Evolutionary conservation across 2,329 filamentous ascomycete genomes (phyloP), one percentile per base, ranked within the genome.

Genomic region (Gnomoniopsis sp.): DNA sequence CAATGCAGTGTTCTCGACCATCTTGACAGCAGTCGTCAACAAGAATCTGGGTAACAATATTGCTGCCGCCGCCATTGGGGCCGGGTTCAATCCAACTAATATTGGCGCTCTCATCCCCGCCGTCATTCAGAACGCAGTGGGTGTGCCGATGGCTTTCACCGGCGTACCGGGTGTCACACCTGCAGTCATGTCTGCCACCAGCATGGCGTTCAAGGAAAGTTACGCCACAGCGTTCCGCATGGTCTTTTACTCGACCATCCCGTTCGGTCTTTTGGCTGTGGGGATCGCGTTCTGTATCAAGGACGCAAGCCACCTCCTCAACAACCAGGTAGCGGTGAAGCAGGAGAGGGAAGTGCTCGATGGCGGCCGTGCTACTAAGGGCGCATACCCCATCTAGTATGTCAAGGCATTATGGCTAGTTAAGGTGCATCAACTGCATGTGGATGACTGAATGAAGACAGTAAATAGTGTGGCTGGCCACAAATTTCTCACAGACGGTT

Each of bases 1-100:
- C 21, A 72, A 69, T 41, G 70, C 72, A 23, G 66, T 74, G 53
- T 73, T 72, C 65, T 65, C 65, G 17, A 69, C 69, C 8, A 69
- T 73, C 54, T 57, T 69, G 49, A 71, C 63, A 36, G 65, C 64
- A n/a, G 64, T 67, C 17, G 62, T 68, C 34, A 67, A 68, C 59
- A 63, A 62, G 23, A 58, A 69, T 43, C 65, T 73, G 1, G 67
- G 61, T 2, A 54, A 61, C 4, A 65, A 67, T 7, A 66, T 75
- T 38, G 63, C 65, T 7, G 50, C 46, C 6, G 68, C 69, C 0
- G 72, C 71, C 22, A 34, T 71, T 8, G 49, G 51, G 6, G 64
- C 63, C 3, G 71, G 70, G 1, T 66, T 69, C 43, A 49, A 65
- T 11, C 57, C 66, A 0, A 43, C 62, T 0, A 58, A 65, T 7